Evolutionary conservation across 768 basidiomycete genomes (phyloP).

Genomic region (Rossbeevera mucosa): DNA sequence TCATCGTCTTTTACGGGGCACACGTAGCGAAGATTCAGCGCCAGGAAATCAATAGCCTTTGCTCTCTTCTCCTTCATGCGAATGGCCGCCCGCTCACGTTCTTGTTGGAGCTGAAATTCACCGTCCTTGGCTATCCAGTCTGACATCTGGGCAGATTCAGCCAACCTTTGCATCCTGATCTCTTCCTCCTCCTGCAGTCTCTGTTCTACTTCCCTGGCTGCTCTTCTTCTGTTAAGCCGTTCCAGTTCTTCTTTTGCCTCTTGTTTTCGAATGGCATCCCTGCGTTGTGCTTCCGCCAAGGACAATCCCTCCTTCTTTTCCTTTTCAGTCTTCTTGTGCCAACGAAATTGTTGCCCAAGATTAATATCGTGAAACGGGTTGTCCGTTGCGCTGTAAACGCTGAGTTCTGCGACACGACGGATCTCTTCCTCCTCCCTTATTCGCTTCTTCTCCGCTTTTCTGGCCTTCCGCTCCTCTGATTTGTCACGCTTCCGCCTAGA

Average conservation of each 20-base stretch:
- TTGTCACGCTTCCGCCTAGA: slow-evolving; percentile 77
- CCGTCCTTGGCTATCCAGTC: slow-evolving; percentile 98
- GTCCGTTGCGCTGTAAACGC: slow-evolving; percentile 93
- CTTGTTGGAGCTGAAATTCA: slow-evolving; percentile 95
- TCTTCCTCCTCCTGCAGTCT: slow-evolving; percentile 90
- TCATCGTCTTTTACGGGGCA: slow-evolving; percentile 70
- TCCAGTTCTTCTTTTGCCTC: slow-evolving; percentile 97
- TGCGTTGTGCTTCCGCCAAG: slow-evolving; percentile 68
- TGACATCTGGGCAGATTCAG: slow-evolving; percentile 96
- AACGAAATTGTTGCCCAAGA: slow-evolving; percentile 92
- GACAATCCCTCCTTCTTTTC: slow-evolving; percentile 86
- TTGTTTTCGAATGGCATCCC: slow-evolving; percentile 74
- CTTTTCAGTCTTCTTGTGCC: slow-evolving; percentile 98
- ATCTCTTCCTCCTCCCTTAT: slow-evolving; percentile 85
- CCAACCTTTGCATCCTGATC: slow-evolving; percentile 76
- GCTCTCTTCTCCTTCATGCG: slow-evolving; percentile 94
- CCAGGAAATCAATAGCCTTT: slow-evolving; percentile 97
- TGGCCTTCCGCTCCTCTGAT: slow-evolving; percentile 78
- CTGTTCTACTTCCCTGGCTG: slow-evolving; percentile 89
- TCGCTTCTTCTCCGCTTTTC: slow-evolving; percentile 85
- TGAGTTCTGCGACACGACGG: slow-evolving; percentile 88
- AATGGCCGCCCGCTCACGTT: slow-evolving; percentile 84
- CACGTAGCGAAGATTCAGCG: slow-evolving; percentile 92
- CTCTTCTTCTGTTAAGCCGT: slow-evolving; percentile 80
- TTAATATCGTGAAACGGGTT: slow-evolving; percentile 99